Evolutionary conservation across 352 stramenopile species (phyloP), one percentile per base, ranked within the genome.

Genomic region (Pythium guiyangense): DNA sequence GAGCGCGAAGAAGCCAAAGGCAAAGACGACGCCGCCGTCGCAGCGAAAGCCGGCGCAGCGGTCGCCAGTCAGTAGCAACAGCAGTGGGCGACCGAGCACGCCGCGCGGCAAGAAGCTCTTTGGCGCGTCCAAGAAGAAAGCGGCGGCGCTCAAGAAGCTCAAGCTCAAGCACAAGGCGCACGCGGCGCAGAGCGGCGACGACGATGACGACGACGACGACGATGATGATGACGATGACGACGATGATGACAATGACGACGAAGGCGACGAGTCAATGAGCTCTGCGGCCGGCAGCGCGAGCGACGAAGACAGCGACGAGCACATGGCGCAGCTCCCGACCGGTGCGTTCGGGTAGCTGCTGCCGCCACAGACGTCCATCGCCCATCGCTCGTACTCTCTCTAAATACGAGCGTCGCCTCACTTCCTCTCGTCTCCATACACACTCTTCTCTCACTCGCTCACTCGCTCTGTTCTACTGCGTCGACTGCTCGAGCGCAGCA

Each of bases 231-330:
- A 69, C 10, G 64, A 73, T 17, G 52, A 66, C 9, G 52, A 74
- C 9, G n/a, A n/a, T n/a, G n/a, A n/a, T n/a, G 59, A 77, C 14
- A 46, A 69, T 14, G 55, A 66, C 11, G 48, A 66, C 6, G 54
- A 63, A 17, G 69, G 74, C 3, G 67, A 79, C 51, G 69, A 77
- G 40, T 76, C 70, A 4, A 27, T 64, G 45, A 76, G 70, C 40
- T 71, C 64, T 27, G 69, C 61, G 1, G 74, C 64, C 15, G 70
- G 67, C 3, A 82, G 70, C 47, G 63, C 61, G 4, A 79, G 67
- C 42, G 75, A 86, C 26, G 75, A 87, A 64, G 77, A 88, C 58
- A 79, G 74, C 52, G 77, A 88, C 49, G 74, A 84, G 40, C 67
- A 77, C 54, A 78, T 86, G 69, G 76, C 76, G 26, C 67, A 86